Percentiles rank a stretch among this genome's conserved stretches.
Conservation (phyloP, 257 asterid genomes). For the Solanum clarkiae region DNA sequence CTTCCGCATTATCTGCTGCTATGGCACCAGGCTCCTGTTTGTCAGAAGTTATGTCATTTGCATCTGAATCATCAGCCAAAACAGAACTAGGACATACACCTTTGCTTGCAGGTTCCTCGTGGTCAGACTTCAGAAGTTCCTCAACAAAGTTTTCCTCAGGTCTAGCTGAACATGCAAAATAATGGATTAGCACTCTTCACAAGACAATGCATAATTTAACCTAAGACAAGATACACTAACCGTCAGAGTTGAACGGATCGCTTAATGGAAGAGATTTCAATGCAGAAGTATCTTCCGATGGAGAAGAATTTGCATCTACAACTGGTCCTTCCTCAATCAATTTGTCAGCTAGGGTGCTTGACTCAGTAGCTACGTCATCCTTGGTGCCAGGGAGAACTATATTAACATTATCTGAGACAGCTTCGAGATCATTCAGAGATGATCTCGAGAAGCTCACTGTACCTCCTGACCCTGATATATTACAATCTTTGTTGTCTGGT, state of each 20-base stretch:
- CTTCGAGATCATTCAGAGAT: background rate
- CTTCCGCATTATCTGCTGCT: background rate
- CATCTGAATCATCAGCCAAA: background rate
- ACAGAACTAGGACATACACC: background rate
- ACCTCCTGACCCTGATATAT: conserved; percentile 13
- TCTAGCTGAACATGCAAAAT: background rate
- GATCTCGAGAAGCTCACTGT: conserved; percentile 1
- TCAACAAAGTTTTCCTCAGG: background rate
- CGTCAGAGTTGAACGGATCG: conserved; percentile 8
- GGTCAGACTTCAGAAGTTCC: background rate
- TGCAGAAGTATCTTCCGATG: background rate
- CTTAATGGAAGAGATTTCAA: background rate
- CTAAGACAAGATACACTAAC: conserved; percentile 8
- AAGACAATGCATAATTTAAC: background rate
- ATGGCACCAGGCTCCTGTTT: background rate
- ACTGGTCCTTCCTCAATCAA: background rate
- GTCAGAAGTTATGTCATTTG: background rate
- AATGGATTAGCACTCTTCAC: background rate
- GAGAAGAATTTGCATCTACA: conserved; percentile 9
- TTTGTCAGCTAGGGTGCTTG: background rate
- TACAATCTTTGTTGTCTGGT: background rate
- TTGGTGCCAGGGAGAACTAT: background rate
- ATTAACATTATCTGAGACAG: background rate
- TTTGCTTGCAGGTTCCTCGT: background rate
- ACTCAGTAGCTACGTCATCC: background rate